phyloP scores from a whole-genome alignment of 805 yeast species.

The Candida dajiaensis region DNA sequence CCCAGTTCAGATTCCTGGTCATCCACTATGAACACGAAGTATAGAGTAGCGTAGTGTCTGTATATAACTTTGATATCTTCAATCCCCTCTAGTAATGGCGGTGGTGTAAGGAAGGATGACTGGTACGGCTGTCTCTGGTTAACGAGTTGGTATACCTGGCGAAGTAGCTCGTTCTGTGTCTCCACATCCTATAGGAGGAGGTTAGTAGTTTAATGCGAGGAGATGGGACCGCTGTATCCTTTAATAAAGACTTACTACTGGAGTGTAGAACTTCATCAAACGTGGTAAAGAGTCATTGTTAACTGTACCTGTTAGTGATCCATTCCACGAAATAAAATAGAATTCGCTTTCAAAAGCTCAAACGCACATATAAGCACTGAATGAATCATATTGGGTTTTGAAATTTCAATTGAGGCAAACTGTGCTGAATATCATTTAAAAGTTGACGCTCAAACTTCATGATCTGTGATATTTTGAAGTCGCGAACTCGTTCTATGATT shows the following conservation, averaged over 20 bases:
- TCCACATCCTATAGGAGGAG: slow-evolving; percentile 45
- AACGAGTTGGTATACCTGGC: slow-evolving; percentile 77
- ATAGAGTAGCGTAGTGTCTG: slow-evolving; percentile 92
- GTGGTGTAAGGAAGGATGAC: slow-evolving; percentile 87
- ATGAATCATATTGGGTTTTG: slow-evolving; percentile 56
- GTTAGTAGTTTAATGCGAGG: background rate
- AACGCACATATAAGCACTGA: slow-evolving; percentile 75
- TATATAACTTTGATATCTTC: slow-evolving; percentile 86
- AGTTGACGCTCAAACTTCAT: background rate
- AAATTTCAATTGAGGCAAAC: background rate
- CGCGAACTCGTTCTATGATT: background rate
- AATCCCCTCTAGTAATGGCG: slow-evolving; percentile 58
- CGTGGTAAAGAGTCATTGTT: slow-evolving; percentile 90
- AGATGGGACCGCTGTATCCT: background rate
- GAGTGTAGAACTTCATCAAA: slow-evolving; percentile 85
- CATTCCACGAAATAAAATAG: background rate
- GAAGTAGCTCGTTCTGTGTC: slow-evolving; percentile 72
- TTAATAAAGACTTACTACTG: slow-evolving; percentile 38
- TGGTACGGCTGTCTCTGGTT: slow-evolving; percentile 66
- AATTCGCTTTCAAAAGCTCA: too few species aligned
- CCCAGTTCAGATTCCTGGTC: slow-evolving; percentile 95
- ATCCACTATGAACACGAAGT: slow-evolving; percentile 92
- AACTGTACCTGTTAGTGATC: slow-evolving; percentile 35
- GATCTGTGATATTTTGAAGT: background rate
- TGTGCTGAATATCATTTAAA: background rate